Evolutionary conservation across 805 yeast species (phyloP).

Genomic region (Citeromyces matritensis): DNA sequence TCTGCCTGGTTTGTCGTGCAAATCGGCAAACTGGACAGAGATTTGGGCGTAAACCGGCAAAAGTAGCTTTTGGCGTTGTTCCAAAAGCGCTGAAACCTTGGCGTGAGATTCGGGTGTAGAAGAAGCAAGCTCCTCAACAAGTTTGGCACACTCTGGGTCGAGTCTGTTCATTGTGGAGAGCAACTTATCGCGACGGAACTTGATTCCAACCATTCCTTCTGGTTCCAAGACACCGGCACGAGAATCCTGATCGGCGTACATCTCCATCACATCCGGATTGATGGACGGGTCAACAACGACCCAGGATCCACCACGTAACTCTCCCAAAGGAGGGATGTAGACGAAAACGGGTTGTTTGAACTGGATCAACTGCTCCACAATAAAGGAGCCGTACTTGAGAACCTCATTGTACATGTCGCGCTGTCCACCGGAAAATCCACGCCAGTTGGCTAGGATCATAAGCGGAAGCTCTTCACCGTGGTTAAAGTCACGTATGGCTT

Average conservation of each 20-base stretch:
- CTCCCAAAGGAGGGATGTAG: constrained; percentile 97
- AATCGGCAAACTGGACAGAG: constrained; percentile 91
- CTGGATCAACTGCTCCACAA: constrained; percentile 93
- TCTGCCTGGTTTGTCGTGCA: constrained; percentile 95
- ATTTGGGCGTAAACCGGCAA: constrained; percentile 86
- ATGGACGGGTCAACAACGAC: constrained; percentile 98
- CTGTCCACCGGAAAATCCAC: constrained; percentile 99
- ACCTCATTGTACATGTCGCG: constrained; percentile 99
- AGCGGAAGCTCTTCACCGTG: constrained; percentile 95
- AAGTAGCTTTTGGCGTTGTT: constrained; percentile 64
- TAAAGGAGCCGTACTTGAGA: constrained; percentile 89
- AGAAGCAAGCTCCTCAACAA: constrained; percentile 45
- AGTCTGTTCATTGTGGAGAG: constrained; percentile 84
- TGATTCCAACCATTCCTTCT: constrained; percentile 98
- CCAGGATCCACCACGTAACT: constrained; percentile 99
- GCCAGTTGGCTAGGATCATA: constrained; percentile 98
- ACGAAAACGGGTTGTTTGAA: constrained; percentile 95
- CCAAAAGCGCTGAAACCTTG: constrained; percentile 49
- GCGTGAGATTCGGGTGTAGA: constrained; percentile 34
- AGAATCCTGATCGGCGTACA: constrained; percentile 93
- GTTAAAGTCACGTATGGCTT: constrained; percentile 95
- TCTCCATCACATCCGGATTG: constrained; percentile 95
- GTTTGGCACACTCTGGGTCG: constrained; percentile 58
- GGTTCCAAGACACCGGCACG: constrained; percentile 98
- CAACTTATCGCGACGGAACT: constrained; percentile 88